phyloP scores from a whole-genome alignment of 208 protist genomes.

The Hexamita inflata region DNA sequence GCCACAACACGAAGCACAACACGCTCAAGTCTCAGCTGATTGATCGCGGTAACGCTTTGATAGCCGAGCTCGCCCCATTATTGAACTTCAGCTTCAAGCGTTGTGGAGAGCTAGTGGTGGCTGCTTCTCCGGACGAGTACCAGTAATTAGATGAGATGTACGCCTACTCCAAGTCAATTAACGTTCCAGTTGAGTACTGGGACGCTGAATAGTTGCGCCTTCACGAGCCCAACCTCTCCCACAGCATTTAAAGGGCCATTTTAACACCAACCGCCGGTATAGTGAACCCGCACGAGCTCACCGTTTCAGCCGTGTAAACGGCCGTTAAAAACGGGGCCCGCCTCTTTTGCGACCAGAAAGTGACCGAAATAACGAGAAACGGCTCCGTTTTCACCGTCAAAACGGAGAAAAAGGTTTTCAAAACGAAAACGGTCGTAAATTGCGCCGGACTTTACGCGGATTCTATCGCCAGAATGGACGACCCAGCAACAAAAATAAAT shows the following conservation, averaged over 20 bases:
- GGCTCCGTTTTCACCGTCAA: background rate
- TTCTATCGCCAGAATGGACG: background rate
- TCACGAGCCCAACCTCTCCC: conserved; percentile 23
- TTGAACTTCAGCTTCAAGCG: conserved; percentile 15
- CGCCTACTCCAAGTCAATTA: conserved; percentile 8
- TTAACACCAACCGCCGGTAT: background rate
- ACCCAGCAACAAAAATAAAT: background rate
- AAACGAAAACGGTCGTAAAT: conserved; percentile 6
- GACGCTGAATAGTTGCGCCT: conserved; percentile 10
- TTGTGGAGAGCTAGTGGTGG: conserved; percentile 26
- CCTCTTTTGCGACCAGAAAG: background rate
- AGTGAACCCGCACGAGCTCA: conserved; percentile 28
- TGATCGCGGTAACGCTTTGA: conserved; percentile 13
- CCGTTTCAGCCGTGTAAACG: background rate
- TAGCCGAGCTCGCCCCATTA: background rate
- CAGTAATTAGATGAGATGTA: background rate
- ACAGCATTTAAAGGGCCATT: background rate
- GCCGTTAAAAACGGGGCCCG: conserved; percentile 7
- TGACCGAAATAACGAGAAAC: background rate
- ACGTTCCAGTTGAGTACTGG: conserved; percentile 16
- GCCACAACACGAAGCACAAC: background rate
- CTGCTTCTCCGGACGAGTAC: background rate
- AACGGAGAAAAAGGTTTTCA: background rate
- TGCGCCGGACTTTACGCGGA: conserved; percentile 27
- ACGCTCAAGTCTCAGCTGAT: conserved; percentile 23